A percentile compares a stretch with the other conserved stretches of the same genome.
Conservation (phyloP, 2,329 filamentous ascomycete genomes). For the Bertia moriformis region DNA sequence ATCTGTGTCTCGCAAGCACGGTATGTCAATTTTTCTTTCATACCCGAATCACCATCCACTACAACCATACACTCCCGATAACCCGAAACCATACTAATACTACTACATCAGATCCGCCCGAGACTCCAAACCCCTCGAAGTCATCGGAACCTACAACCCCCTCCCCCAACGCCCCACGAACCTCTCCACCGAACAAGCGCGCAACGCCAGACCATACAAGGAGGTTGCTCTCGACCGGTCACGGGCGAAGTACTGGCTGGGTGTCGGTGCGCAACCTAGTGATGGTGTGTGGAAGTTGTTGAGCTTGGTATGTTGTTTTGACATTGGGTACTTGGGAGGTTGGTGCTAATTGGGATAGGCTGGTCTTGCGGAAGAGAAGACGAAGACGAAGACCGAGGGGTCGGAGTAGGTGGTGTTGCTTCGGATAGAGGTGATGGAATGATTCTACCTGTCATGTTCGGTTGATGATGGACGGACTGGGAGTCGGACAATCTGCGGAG, state of each 20-base stretch:
- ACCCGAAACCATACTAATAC: too few species aligned
- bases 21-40: slow-evolving; percentile 18
- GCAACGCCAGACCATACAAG: slow-evolving; percentile 37
- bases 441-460: too few species aligned
- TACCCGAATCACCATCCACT: background rate
- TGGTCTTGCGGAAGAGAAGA: background rate
- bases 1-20: slow-evolving; percentile 55
- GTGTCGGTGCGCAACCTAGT: slow-evolving; percentile 54
- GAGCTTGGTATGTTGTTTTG: slow-evolving; percentile 28
- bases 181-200: slow-evolving; percentile 9
- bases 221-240: slow-evolving; percentile 49
- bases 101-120: slow-evolving; percentile 34
- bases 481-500: too few species aligned
- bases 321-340: background rate
- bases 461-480: too few species aligned
- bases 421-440: background rate
- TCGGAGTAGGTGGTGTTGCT: too few species aligned
- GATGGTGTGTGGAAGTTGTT: slow-evolving; percentile 50
- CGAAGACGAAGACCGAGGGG: background rate
- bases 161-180: slow-evolving; percentile 10
- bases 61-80: too few species aligned
- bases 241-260: slow-evolving; percentile 55
- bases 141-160: slow-evolving; percentile 32
- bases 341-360: background rate
- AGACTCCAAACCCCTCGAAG: slow-evolving; percentile 51